These are phyloP conservation scores for Candida tammaniensis DNA, from an alignment of 805 yeast genomes.

Conservation along the genomic window DNA sequence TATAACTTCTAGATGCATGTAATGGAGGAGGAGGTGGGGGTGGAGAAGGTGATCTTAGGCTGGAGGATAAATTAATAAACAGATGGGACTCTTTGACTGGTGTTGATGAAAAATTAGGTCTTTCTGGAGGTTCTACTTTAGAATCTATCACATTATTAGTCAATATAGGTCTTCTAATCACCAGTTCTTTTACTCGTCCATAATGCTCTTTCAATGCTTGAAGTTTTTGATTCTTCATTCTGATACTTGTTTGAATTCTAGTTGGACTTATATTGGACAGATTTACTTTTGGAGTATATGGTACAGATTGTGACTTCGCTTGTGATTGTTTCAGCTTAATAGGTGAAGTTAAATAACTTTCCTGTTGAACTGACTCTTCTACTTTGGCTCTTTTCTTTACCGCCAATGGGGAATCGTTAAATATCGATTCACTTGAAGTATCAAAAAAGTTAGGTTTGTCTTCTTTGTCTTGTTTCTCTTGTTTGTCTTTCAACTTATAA, in stretches of 20 bases:
- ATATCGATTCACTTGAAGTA: conserved; percentile 18
- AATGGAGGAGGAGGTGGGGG: conserved; percentile 6
- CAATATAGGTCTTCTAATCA: not conserved
- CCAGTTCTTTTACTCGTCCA: conserved; percentile 18
- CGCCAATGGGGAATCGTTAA: conserved; percentile 34
- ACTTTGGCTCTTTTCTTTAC: conserved; percentile 15
- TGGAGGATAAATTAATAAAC: too few relatives aligned
- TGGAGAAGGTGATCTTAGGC: conserved; percentile 2
- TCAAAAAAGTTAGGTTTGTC: conserved; percentile 9
- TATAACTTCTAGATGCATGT: not conserved
- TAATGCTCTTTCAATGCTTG: conserved; percentile 34
- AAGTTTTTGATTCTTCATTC: conserved; percentile 30
- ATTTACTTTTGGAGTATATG: conserved; percentile 19
- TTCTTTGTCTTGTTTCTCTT: conserved; percentile 2
- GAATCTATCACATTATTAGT: conserved; percentile 3
- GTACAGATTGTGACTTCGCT: not conserved
- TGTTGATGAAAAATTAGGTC: conserved; percentile 11
- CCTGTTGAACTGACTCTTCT: conserved; percentile 6
- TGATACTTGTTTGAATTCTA: conserved; percentile 35
- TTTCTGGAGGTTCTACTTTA: conserved; percentile 12
- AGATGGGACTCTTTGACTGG: conserved; percentile 1
- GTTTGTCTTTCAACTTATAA: conserved; percentile 19
- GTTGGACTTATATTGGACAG: conserved; percentile 29
- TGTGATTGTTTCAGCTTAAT: conserved; percentile 22
- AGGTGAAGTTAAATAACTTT: conserved; percentile 34